These are phyloP conservation scores for Microsporum audouinii DNA, from an alignment of 2,329 filamentous ascomycete species.

Conservation along the genomic window DNA sequence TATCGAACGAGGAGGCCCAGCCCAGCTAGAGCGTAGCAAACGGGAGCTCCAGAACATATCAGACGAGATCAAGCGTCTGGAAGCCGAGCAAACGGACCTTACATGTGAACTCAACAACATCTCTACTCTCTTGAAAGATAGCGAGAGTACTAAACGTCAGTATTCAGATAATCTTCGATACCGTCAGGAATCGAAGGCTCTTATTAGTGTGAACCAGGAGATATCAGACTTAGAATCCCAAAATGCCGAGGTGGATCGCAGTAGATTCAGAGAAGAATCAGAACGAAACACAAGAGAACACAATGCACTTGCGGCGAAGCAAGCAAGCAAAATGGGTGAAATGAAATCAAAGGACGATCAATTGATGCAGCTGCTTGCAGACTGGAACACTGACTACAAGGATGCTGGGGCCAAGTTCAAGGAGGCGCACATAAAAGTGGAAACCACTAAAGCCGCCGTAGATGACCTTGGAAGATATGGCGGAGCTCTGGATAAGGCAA, in stretches of 20 bases:
- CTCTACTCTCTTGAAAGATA: conserved; percentile 63
- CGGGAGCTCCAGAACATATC: conserved; percentile 59
- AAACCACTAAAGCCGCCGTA: conserved; percentile 83
- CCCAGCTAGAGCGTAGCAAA: conserved; percentile 57
- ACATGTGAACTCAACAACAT: conserved; percentile 64
- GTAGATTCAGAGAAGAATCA: conserved; percentile 60
- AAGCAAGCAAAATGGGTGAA: conserved; percentile 61
- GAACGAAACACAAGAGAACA: conserved; percentile 54
- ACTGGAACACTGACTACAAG: conserved; percentile 81
- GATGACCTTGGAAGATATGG: conserved; percentile 78
- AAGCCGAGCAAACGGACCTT: conserved; percentile 56
- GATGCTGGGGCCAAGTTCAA: conserved; percentile 70
- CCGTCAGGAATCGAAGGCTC: conserved; percentile 58
- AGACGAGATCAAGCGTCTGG: conserved; percentile 51
- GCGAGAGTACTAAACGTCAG: conserved; percentile 70
- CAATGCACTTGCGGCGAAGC: conserved; percentile 59
- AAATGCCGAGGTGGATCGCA: conserved; percentile 72
- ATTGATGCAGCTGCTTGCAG: conserved; percentile 56
- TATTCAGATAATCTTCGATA: conserved; percentile 84
- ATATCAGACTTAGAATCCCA: conserved; percentile 65
- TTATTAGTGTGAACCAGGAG: conserved; percentile 56
- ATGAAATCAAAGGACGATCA: conserved; percentile 80
- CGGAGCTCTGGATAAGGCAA: conserved; percentile 79
- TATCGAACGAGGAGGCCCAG: conserved; percentile 59
- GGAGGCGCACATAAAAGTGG: conserved; percentile 77